A percentile compares a stretch with the other conserved stretches of the same genome.
These are phyloP conservation scores for Leptographium radiaticola DNA, from an alignment of 2,329 filamentous ascomycete species.

Conservation along the genomic window DNA sequence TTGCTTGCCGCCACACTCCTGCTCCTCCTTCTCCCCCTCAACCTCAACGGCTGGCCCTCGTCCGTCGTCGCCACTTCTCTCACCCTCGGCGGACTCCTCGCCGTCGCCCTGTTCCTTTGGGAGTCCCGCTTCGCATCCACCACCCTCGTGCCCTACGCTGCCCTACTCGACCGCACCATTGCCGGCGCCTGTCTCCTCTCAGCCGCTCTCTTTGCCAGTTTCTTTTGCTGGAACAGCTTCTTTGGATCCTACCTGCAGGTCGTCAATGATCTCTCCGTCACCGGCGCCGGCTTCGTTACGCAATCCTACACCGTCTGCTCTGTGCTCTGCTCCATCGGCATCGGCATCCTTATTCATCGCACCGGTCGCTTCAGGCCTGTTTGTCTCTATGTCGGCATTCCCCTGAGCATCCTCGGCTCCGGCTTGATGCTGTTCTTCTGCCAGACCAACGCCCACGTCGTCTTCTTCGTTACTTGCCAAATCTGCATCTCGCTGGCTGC, in stretches of 20 bases:
- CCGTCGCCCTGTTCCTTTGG: constrained; percentile 22
- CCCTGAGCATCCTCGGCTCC: constrained; percentile 37
- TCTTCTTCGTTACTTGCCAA: constrained; percentile 43
- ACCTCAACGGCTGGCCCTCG: constrained; percentile 31
- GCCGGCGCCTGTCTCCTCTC: constrained; percentile 13
- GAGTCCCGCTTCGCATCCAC: constrained; percentile 23
- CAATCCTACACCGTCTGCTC: constrained; percentile 9
- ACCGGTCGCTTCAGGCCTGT: constrained; percentile 36
- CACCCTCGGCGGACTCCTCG: constrained; percentile 22
- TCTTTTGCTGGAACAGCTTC: constrained; percentile 11
- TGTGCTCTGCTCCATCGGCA: constrained; percentile 29
- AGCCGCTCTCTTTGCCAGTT: constrained; percentile 7
- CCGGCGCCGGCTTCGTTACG: constrained; percentile 10
- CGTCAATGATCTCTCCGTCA: constrained; percentile 9
- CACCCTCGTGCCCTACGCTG: constrained; percentile 25
- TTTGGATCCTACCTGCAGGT: constrained; percentile 13
- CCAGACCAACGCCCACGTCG: constrained; percentile 29
- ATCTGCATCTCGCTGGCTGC: constrained; percentile 39
- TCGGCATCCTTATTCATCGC: constrained; percentile 31
- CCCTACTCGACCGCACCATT: constrained; percentile 33
- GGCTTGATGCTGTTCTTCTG: constrained; percentile 44
- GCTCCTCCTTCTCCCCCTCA: constrained; percentile 55
- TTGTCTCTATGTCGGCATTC: constrained; percentile 29
- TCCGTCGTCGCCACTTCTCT: constrained; percentile 27
- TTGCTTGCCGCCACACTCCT: constrained; percentile 45